Percentiles rank a stretch among this genome's conserved stretches.
Conservation (phyloP, 371 early-diverging fungal species). For the Mortierella sp. region DNA sequence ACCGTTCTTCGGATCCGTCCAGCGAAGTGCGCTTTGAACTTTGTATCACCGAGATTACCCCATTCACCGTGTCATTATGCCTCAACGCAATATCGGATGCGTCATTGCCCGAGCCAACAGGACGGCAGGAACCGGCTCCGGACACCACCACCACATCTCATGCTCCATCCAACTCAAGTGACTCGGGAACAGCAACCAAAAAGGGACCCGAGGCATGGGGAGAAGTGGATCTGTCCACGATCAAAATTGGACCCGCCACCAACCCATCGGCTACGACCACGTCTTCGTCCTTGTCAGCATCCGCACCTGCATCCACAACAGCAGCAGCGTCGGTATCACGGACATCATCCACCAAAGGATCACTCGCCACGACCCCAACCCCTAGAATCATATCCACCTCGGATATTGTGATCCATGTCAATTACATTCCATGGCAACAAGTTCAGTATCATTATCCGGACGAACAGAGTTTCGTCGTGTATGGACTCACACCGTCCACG, state of each 20-base stretch:
- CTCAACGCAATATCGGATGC: constrained; percentile 47
- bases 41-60: constrained; percentile 55
- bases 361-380: constrained; percentile 11
- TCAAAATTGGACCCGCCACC: constrained; percentile 35
- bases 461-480: constrained; percentile 48
- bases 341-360: constrained; percentile 2
- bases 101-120: not conserved
- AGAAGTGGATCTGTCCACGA: constrained; percentile 36
- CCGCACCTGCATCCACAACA: too few relatives aligned
- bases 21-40: constrained; percentile 49
- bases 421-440: constrained; percentile 53
- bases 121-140: constrained; percentile 6
- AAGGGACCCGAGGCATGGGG: not conserved
- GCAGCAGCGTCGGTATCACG: constrained; percentile 24
- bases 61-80: constrained; percentile 52
- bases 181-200: too few relatives aligned
- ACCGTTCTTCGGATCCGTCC: constrained; percentile 22
- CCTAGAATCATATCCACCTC: constrained; percentile 49
- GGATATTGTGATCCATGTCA: constrained; percentile 51
- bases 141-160: constrained; percentile 10
- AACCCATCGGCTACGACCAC: too few relatives aligned
- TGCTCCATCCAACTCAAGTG: too few relatives aligned
- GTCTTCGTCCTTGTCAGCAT: too few relatives aligned
- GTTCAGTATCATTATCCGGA: constrained; percentile 52
- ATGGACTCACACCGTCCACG: constrained; percentile 50